These are phyloP conservation scores for Metschnikowia aberdeeniae DNA, from an alignment of 805 yeast species.

Conservation along the genomic window DNA sequence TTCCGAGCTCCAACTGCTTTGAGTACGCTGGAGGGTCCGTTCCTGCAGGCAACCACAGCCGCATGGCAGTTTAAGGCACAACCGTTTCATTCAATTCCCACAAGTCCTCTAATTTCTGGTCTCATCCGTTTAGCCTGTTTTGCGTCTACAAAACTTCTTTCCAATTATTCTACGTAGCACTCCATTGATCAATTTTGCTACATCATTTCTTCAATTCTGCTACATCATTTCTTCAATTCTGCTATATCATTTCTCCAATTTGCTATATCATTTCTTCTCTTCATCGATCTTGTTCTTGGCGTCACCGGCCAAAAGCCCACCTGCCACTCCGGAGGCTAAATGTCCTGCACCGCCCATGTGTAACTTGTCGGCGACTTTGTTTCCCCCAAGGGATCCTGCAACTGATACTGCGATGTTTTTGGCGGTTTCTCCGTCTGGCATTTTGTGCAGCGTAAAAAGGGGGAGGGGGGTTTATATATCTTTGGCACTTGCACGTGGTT, in stretches of 20 bases:
- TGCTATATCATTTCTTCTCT: neutral
- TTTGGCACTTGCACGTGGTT: neutral
- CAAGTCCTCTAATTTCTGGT: too few species aligned
- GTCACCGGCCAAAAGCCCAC: conserved; percentile 31
- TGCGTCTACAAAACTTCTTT: too few species aligned
- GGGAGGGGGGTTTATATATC: neutral
- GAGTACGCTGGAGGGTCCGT: too few species aligned
- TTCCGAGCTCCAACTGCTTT: too few species aligned
- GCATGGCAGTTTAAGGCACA: too few species aligned
- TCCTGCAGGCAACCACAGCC: too few species aligned
- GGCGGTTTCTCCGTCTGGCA: conserved; percentile 17
- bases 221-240: neutral
- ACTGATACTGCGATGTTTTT: conserved; percentile 34
- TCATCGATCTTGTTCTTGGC: conserved; percentile 30
- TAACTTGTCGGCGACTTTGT: conserved; percentile 33
- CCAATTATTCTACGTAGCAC: too few species aligned
- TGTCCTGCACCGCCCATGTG: conserved; percentile 32
- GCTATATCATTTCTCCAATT: too few species aligned
- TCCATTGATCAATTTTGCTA: too few species aligned
- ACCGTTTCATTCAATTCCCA: too few species aligned
- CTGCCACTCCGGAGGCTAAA: conserved; percentile 30
- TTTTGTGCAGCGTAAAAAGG: neutral
- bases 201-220: too few species aligned
- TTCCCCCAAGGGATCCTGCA: conserved; percentile 38
- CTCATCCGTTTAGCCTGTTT: too few species aligned